Base-by-base conservation (phyloP, 345 rosid genomes). In the Excoecaria cochinchinensis region DNA sequence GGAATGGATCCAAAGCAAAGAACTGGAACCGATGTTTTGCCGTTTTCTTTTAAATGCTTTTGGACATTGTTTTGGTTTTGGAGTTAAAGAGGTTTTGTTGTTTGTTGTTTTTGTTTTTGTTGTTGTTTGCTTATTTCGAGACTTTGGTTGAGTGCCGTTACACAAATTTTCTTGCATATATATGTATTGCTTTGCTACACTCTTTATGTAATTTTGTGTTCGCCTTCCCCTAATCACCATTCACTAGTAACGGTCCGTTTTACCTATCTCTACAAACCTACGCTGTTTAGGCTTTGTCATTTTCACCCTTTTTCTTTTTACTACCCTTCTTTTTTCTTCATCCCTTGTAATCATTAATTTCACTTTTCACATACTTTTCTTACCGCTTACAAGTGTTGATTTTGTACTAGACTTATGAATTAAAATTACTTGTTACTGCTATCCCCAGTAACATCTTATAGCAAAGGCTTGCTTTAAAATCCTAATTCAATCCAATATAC, bases 21-120 rank as follows among this genome's bases (percentile, higher is more conserved):
- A 86, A 81, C 90, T 83, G 81, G 79, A 86, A 88, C 84, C 87
- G 65, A 86, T 82, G 88, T 89, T 61, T 39, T 77, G 77, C 78
- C 56, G 40, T 73, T 72, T 76, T 53, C 64, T 67, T 76, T 74
- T 52, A 59, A 72, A 53, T 51, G 19, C 66, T 50, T 67, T 70
- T 75, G 59, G 13, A 66, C 62, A 73, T 80, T 62, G 82, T 73
- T 81, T 80, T 77, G 82, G 82, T 80, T 78, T 77, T 79, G 83
- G 78, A 75, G 80, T 82, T 65, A 77, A 76, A 79, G 83, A 78
- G 73, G 77, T 77, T 74, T 79, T 71, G 82, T 84, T 86, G 83
- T 87, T 84, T 82, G 78, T 82, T 80, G 72, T 87, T 79, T 64
- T 84, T 84, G 78, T 85, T 84, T 81, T 89, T 74, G 72, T 72